A percentile compares a stretch with the other conserved stretches of the same genome.
phyloP scores from a whole-genome alignment of 768 basidiomycete genomes.

The Cystobasidium onofrii region DNA sequence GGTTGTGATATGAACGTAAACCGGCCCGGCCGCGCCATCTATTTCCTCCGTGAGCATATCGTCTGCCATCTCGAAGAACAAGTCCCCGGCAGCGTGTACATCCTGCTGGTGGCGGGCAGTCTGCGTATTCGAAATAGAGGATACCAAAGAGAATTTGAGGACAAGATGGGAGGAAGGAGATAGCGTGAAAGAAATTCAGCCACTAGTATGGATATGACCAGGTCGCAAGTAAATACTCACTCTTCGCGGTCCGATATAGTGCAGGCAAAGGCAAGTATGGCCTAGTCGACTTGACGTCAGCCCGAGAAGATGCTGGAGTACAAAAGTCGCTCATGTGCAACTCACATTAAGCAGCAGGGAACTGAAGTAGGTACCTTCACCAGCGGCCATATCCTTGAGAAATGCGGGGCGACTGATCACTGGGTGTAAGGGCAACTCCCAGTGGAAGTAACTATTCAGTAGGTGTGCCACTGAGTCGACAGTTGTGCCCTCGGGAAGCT shows the following conservation, averaged over 20 bases:
- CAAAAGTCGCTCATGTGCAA: no score
- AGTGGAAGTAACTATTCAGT: neutral
- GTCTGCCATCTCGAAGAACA: neutral
- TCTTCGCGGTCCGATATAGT: neutral
- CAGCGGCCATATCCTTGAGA: neutral
- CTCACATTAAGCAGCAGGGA: neutral
- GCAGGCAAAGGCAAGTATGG: neutral
- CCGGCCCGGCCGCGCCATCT: neutral
- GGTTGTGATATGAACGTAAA: neutral
- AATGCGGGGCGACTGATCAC: neutral
- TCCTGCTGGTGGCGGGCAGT: no score
- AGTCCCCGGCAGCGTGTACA: neutral
- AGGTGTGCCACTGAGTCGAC: neutral
- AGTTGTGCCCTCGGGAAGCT: neutral
- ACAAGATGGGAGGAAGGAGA: no score
- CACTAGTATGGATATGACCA: neutral
- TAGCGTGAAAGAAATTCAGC: neutral
- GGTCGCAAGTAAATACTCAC: neutral
- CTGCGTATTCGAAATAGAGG: no score
- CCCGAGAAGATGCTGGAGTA: no score
- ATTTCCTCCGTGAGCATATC: neutral
- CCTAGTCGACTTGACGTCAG: neutral
- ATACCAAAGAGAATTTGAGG: no score
- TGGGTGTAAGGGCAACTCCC: neutral
- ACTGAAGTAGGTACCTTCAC: neutral